phyloP scores from a whole-genome alignment of 257 asterid genomes.

The Solanum appendiculatum region DNA sequence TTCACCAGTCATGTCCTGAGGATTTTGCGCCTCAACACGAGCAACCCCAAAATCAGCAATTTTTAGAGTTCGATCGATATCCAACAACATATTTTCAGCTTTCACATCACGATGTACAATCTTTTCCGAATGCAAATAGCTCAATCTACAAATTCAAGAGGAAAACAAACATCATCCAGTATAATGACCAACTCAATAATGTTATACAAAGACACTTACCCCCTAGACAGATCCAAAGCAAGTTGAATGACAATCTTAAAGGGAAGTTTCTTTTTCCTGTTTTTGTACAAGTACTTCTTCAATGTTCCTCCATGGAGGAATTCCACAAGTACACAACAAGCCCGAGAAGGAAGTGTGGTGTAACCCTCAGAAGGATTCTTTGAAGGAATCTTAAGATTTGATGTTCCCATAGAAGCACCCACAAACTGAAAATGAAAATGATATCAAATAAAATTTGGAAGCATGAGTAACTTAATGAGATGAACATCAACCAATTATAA shows the following conservation, averaged over 20 bases:
- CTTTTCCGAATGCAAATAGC: constrained; percentile 77
- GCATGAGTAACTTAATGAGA: background rate
- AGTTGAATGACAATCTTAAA: constrained; percentile 66
- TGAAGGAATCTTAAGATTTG: constrained; percentile 80
- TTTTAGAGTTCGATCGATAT: constrained; percentile 42
- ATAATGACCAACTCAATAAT: background rate
- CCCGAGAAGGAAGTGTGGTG: constrained; percentile 62
- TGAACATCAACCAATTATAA: background rate
- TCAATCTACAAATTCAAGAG: constrained; percentile 29
- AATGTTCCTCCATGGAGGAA: constrained; percentile 76
- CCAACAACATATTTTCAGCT: constrained; percentile 88
- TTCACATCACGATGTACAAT: constrained; percentile 91
- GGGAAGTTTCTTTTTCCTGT: constrained; percentile 78
- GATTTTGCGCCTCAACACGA: constrained; percentile 92
- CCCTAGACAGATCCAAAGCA: constrained; percentile 79
- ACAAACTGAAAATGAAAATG: constrained; percentile 39
- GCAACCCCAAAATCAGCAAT: constrained; percentile 95
- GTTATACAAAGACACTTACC: constrained; percentile 27
- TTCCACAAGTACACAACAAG: constrained; percentile 87
- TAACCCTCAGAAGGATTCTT: constrained; percentile 71
- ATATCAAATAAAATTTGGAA: background rate
- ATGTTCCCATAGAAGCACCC: constrained; percentile 97
- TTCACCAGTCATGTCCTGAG: constrained; percentile 95
- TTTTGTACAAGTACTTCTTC: constrained; percentile 58
- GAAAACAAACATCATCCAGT: background rate